These are phyloP conservation scores for Aspergillus ruber DNA, from an alignment of 2,329 filamentous ascomycete species.

Conservation along the genomic window DNA sequence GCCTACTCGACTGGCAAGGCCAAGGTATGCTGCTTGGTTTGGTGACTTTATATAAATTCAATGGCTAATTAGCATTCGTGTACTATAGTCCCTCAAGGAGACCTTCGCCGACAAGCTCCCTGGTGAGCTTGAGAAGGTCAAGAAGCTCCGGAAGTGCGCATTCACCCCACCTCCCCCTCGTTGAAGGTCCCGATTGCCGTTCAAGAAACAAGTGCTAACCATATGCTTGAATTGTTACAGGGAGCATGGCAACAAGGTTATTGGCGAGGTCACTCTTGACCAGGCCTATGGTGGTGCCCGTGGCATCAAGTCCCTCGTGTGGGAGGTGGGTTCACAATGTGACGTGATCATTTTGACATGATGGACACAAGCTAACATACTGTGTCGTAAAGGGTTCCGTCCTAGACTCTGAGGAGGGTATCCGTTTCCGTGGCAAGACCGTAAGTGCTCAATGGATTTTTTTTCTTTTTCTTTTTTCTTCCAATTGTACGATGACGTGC, in stretches of 20 bases:
- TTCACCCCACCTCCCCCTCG: not conserved
- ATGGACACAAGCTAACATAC: constrained; percentile 6
- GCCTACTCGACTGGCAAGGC: constrained; percentile 86
- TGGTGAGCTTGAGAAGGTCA: constrained; percentile 97
- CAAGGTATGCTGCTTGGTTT: constrained; percentile 55
- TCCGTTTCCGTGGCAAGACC: constrained; percentile 98
- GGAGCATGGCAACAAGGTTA: constrained; percentile 88
- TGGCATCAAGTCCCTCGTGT: constrained; percentile 97
- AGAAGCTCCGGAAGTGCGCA: constrained; percentile 89
- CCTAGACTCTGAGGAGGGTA: constrained; percentile 96
- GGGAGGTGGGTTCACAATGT: constrained; percentile 58
- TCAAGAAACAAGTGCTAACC: constrained; percentile 11
- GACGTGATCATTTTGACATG: not conserved
- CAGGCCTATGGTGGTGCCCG: constrained; percentile 99
- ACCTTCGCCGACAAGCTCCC: constrained; percentile 94
- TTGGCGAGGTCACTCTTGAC: constrained; percentile 97
- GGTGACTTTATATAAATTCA: constrained; percentile 3
- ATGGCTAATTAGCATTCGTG: constrained; percentile 20
- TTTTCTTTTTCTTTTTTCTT: not conserved
- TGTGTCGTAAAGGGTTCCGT: constrained; percentile 64
- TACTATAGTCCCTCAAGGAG: constrained; percentile 82
- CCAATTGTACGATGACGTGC: constrained; percentile 7
- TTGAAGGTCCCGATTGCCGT: not conserved
- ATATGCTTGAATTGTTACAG: constrained; percentile 42
- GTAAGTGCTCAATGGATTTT: constrained; percentile 33